Percentiles rank a stretch among this genome's conserved stretches.
Conservation (phyloP, 179 eudicot species). For the Corrigiola litoralis region DNA sequence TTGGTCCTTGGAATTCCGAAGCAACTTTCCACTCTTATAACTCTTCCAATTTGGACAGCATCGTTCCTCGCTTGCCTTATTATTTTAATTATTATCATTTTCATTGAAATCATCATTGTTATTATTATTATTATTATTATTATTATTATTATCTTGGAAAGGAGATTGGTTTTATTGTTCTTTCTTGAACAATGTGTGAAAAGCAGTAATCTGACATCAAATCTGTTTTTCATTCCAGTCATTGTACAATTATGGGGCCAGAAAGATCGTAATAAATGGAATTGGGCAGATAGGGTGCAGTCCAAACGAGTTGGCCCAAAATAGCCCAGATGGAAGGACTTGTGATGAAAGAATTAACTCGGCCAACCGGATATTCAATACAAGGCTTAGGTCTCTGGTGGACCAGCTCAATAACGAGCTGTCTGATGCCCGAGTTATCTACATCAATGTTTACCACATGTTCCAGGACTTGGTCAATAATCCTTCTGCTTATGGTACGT, state of each 20-base stretch:
- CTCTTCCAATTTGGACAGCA: too few relatives aligned
- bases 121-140: too few relatives aligned
- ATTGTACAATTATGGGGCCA: constrained; percentile 56
- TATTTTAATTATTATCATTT: too few relatives aligned
- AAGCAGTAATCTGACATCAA: background rate
- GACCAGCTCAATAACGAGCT: constrained; percentile 47
- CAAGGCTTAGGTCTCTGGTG: constrained; percentile 46
- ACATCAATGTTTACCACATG: constrained; percentile 64
- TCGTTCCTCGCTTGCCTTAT: too few relatives aligned
- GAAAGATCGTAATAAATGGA: constrained; percentile 36
- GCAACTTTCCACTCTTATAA: too few relatives aligned
- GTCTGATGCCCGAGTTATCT: constrained; percentile 55
- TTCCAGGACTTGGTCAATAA: constrained; percentile 54
- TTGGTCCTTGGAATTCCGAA: too few relatives aligned
- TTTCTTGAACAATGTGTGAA: too few relatives aligned
- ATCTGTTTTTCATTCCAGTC: constrained; percentile 25
- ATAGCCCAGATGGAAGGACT: constrained; percentile 68
- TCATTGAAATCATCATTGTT: too few relatives aligned
- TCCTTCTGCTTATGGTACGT: constrained; percentile 59
- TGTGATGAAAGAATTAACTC: constrained; percentile 59
- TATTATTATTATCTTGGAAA: too few relatives aligned
- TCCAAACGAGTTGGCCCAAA: constrained; percentile 62
- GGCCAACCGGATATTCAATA: constrained; percentile 70
- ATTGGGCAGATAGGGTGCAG: constrained; percentile 49
- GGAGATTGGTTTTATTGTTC: background rate